phyloP scores from a whole-genome alignment of 148 eudicot species.

The Agrostemma githago region DNA sequence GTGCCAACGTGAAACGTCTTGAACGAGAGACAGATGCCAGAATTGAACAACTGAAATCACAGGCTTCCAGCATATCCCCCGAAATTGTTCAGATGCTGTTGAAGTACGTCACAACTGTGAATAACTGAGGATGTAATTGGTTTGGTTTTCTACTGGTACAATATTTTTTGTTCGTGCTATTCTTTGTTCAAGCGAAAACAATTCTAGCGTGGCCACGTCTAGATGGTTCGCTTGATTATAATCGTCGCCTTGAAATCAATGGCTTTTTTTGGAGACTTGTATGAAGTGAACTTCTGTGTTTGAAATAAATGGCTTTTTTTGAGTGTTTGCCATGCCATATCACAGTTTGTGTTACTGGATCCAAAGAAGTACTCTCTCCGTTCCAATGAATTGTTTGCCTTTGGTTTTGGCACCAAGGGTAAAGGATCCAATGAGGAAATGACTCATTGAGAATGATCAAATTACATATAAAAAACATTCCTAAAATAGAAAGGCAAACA shows the following conservation, averaged over 20 bases:
- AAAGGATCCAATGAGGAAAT: too few relatives aligned
- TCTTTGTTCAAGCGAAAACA: slow-evolving; percentile 12
- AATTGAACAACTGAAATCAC: slow-evolving; percentile 58
- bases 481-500: too few relatives aligned
- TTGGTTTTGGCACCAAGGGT: too few relatives aligned
- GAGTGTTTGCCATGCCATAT: not conserved
- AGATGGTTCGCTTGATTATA: slow-evolving; percentile 6
- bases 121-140: slow-evolving; percentile 33
- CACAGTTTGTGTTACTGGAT: too few relatives aligned
- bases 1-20: slow-evolving; percentile 96
- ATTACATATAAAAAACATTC: too few relatives aligned
- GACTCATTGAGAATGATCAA: too few relatives aligned
- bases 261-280: not conserved
- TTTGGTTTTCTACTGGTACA: slow-evolving; percentile 3
- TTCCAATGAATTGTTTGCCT: too few relatives aligned
- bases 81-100: slow-evolving; percentile 83
- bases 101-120: slow-evolving; percentile 72
- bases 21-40: slow-evolving; percentile 72
- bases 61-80: slow-evolving; percentile 65
- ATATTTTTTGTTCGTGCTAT: not conserved
- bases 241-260: not conserved
- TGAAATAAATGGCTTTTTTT: not conserved
- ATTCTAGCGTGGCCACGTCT: not conserved
- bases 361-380: too few relatives aligned
- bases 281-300: not conserved